Conservation (phyloP, 2,329 filamentous ascomycete species). For the Fusarium caatingaense region DNA sequence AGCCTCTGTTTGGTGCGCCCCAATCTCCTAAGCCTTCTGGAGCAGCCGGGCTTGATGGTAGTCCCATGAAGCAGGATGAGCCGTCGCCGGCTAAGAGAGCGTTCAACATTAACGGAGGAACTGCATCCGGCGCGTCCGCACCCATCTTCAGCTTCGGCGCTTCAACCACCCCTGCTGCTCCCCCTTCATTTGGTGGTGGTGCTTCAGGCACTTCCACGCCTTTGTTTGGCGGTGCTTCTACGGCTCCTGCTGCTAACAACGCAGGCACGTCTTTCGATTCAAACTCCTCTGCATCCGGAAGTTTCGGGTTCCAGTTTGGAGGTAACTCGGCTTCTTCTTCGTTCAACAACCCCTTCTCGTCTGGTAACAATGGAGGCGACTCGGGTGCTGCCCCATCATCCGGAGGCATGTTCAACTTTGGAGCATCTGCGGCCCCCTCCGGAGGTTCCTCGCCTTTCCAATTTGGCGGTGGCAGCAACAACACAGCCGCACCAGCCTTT, state of each 20-base stretch:
- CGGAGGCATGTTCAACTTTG: conserved; percentile 55
- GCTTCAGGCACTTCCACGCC: conserved; percentile 41
- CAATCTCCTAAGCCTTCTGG: conserved; percentile 50
- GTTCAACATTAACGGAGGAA: conserved; percentile 47
- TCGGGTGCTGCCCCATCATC: conserved; percentile 39
- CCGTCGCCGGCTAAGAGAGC: conserved; percentile 54
- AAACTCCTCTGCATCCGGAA: conserved; percentile 41
- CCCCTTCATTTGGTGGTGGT: conserved; percentile 50
- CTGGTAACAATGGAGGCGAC: conserved; percentile 44
- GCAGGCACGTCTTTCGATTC: conserved; percentile 54
- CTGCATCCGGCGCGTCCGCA: conserved; percentile 39
- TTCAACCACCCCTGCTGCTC: conserved; percentile 38
- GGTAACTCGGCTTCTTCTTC: conserved; percentile 43
- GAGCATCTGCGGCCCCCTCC: conserved; percentile 45
- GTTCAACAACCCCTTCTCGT: conserved; percentile 57
- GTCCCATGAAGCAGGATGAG: conserved; percentile 58
- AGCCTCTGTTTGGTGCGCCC: conserved; percentile 54
- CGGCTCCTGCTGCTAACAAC: conserved; percentile 38
- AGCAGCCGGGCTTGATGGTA: conserved; percentile 54
- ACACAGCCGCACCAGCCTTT: conserved; percentile 44
- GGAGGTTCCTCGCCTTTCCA: conserved; percentile 52
- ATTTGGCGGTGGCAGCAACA: conserved; percentile 50
- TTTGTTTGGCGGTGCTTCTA: conserved; percentile 51
- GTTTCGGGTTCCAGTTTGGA: conserved; percentile 51
- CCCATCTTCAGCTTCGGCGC: conserved; percentile 53